A percentile compares a stretch with the other conserved stretches of the same genome.
Evolutionary conservation across 345 rosid genomes (phyloP).

Genomic region (Salix udensis): DNA sequence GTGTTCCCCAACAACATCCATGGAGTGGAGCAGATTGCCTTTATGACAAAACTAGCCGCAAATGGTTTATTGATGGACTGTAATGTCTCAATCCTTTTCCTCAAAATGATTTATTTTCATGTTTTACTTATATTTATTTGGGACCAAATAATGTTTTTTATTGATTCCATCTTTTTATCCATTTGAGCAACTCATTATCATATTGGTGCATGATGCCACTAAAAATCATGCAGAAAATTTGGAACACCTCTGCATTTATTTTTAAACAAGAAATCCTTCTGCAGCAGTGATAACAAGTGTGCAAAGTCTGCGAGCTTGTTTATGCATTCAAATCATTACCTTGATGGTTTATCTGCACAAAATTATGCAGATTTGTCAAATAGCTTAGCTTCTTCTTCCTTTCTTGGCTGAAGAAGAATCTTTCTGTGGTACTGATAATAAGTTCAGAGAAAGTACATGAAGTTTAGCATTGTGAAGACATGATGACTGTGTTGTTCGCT

Average conservation of each 20-base stretch:
- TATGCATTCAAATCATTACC: neutral
- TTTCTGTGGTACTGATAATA: neutral
- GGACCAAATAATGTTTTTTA: neutral
- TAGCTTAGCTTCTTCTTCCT: neutral
- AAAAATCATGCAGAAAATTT: neutral
- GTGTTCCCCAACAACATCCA: slow-evolving; percentile 98
- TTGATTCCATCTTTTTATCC: neutral
- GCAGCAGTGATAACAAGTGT: neutral
- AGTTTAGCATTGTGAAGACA: neutral
- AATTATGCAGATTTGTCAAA: neutral
- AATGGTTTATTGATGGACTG: slow-evolving; percentile 99
- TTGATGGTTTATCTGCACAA: neutral
- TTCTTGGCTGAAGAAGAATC: neutral
- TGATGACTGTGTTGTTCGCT: neutral
- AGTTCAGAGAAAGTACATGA: neutral
- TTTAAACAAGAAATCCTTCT: neutral
- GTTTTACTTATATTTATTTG: neutral
- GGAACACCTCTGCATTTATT: neutral
- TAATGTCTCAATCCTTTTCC: slow-evolving; percentile 39
- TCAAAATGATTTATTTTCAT: slow-evolving; percentile 9
- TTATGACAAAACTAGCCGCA: slow-evolving; percentile 52
- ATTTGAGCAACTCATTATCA: neutral
- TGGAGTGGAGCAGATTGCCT: slow-evolving; percentile 96
- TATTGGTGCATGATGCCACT: neutral
- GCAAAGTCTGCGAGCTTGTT: neutral